Percentiles rank a stretch among this genome's conserved stretches.
Evolutionary conservation across 1,139 yeast species (phyloP).

Genomic region (Zygosaccharomyces pseudobailii): DNA sequence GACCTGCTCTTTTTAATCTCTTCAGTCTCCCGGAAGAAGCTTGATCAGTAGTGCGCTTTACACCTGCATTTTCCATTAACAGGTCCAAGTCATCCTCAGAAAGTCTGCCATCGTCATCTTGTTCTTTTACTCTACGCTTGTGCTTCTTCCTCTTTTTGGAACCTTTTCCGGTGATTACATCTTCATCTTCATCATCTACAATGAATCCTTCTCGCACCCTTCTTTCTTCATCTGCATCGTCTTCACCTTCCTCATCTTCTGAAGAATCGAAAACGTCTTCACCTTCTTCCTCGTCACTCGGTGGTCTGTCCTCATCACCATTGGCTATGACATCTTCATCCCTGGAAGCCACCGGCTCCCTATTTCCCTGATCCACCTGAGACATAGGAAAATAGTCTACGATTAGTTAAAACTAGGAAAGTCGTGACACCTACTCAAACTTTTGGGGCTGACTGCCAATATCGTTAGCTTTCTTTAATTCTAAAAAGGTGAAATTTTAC

Average conservation of each 20-base stretch:
- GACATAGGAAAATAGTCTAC: conserved; percentile 9
- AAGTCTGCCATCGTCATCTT: conserved; percentile 55
- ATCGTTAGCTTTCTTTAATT: background rate
- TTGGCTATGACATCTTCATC: conserved; percentile 34
- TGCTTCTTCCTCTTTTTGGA: conserved; percentile 43
- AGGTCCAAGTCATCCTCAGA: conserved; percentile 95
- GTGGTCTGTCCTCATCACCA: conserved; percentile 28
- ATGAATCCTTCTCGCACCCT: conserved; percentile 87
- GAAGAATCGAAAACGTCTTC: conserved; percentile 60
- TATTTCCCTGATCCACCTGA: conserved; percentile 8
- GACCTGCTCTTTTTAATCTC: conserved; percentile 71
- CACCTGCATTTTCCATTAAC: conserved; percentile 86
- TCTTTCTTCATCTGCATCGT: conserved; percentile 70
- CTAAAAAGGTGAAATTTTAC: background rate
- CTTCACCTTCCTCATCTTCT: conserved; percentile 72
- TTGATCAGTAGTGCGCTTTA: conserved; percentile 38
- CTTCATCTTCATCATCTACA: conserved; percentile 82
- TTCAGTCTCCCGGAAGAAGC: conserved; percentile 54
- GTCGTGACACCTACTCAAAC: background rate
- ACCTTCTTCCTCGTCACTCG: conserved; percentile 43
- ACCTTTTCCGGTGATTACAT: conserved; percentile 37
- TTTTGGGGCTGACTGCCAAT: background rate
- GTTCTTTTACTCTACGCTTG: conserved; percentile 31
- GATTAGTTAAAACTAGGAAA: background rate
- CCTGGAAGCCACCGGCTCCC: conserved; percentile 8